These are phyloP conservation scores for Talaromyces wortmannii DNA, from an alignment of 495 filamentous ascomycete species.

Conservation along the genomic window DNA sequence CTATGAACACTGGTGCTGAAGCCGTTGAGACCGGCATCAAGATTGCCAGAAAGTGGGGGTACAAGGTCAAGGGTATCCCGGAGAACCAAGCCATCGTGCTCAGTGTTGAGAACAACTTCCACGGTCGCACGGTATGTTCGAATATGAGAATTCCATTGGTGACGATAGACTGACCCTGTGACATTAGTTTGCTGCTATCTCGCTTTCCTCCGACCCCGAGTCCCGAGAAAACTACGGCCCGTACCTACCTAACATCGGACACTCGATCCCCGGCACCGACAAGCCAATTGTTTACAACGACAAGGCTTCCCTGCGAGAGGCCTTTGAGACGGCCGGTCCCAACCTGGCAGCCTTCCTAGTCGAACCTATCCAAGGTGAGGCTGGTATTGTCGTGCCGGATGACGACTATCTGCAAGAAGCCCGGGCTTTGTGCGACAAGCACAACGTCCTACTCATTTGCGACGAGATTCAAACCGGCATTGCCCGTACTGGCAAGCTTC, in stretches of 20 bases:
- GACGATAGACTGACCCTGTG: neutral
- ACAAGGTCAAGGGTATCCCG: constrained; percentile 90
- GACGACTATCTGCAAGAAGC: constrained; percentile 79
- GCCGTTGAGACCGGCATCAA: constrained; percentile 98
- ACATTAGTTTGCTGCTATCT: constrained; percentile 85
- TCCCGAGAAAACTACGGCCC: constrained; percentile 96
- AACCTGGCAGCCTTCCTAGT: constrained; percentile 92
- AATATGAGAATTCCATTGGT: neutral
- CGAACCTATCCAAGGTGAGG: constrained; percentile 97
- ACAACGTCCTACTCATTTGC: constrained; percentile 92
- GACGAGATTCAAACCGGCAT: constrained; percentile 99
- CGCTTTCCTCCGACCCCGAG: constrained; percentile 90
- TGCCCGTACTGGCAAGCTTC: constrained; percentile 84
- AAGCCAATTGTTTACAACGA: constrained; percentile 80
- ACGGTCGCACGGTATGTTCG: constrained; percentile 78
- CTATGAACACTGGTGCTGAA: constrained; percentile 98
- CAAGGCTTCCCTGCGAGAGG: constrained; percentile 70
- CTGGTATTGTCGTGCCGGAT: constrained; percentile 91
- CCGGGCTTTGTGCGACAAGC: constrained; percentile 81
- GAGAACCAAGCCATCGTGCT: constrained; percentile 79
- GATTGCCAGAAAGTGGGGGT: constrained; percentile 97
- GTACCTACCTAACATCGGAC: constrained; percentile 83
- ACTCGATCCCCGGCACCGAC: constrained; percentile 68
- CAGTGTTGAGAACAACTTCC: constrained; percentile 86
- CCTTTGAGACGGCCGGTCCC: constrained; percentile 70